Conservation (phyloP, 345 rosid genomes). For the Psidium friedrichsthalianum region DNA sequence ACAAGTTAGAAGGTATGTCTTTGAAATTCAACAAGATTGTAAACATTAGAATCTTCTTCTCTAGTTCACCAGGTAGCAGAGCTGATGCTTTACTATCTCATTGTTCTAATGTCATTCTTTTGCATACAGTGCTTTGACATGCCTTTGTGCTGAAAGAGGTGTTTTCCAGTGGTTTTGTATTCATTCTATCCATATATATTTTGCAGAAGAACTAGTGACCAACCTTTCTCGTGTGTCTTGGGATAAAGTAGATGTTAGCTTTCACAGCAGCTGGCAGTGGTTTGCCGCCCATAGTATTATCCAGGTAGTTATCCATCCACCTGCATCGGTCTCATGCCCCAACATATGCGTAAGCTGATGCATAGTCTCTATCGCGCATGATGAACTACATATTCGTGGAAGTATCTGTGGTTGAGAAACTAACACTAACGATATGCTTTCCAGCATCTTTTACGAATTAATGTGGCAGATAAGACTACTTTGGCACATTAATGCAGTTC, state of each 20-base stretch:
- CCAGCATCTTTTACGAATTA: background rate
- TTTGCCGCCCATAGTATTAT: slow-evolving; percentile 92
- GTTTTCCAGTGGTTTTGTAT: background rate
- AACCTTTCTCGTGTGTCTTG: slow-evolving; percentile 81
- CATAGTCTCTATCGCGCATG: background rate
- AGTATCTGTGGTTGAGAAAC: background rate
- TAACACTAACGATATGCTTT: background rate
- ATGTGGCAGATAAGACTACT: background rate
- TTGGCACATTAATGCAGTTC: background rate
- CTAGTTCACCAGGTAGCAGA: background rate
- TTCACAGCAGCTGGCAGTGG: slow-evolving; percentile 70
- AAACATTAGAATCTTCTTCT: background rate
- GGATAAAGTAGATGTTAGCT: slow-evolving; percentile 95
- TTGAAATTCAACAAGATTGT: background rate
- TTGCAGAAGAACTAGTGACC: slow-evolving; percentile 69
- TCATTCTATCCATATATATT: slow-evolving; percentile 1
- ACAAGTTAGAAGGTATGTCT: slow-evolving; percentile 71
- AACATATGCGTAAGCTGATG: background rate
- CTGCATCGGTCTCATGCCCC: background rate
- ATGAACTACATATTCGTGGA: background rate
- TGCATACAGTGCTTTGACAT: background rate
- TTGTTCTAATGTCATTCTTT: background rate
- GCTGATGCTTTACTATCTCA: background rate
- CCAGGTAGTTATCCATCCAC: slow-evolving; percentile 46
- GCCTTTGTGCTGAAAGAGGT: background rate